Base-by-base conservation (phyloP, 257 asterid genomes). In the Asclepias syriaca region DNA sequence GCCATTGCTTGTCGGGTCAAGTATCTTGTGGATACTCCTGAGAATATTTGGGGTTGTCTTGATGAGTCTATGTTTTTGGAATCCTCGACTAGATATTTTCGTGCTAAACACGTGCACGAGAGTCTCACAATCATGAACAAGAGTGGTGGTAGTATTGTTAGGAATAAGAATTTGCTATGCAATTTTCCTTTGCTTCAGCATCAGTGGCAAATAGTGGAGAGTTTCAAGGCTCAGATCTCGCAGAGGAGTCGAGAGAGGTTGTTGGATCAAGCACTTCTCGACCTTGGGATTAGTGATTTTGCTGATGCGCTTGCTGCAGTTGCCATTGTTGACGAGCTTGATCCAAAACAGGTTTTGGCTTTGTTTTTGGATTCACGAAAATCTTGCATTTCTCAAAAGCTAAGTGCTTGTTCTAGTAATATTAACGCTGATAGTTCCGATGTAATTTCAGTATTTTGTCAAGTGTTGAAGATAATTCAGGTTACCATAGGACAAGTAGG, bases 11-110 rank as follows among this genome's bases (percentile, higher is more conserved):
- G 97, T 78, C 82, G 99, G 59, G 99, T 95, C 74, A 95, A 95
- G 90, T 95, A 95, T 83, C 83, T 95, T 32, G 99, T 95, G n/a
- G 99, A 95, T 81, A 92, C 98, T 48, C 99, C 97, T 15, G 99
- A 95, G 63, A 92, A 95, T 77, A 95, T 95, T 4, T 95, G 99
- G 99, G 99, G 99, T 40, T 88, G 99, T 77, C 89, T 95, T 9
- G 99, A 95, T 66, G 99, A 95, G 74, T 92, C 88, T 15, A 95
- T 95, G 99, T 92, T 90, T 77, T 83, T 91, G 4, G 98, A 95
- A 71, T 83, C 96, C 27, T 87, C 99, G 7, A 95, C 97, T 5
- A 88, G 99, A 48, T 95, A 95, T 77, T 84, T 89, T 61, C 89
- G 98, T 3, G 98, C 99, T 2, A 95, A 92, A 70, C 93, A 90